phyloP scores from a whole-genome alignment of 257 asterid species.

The Scutellaria minor region DNA sequence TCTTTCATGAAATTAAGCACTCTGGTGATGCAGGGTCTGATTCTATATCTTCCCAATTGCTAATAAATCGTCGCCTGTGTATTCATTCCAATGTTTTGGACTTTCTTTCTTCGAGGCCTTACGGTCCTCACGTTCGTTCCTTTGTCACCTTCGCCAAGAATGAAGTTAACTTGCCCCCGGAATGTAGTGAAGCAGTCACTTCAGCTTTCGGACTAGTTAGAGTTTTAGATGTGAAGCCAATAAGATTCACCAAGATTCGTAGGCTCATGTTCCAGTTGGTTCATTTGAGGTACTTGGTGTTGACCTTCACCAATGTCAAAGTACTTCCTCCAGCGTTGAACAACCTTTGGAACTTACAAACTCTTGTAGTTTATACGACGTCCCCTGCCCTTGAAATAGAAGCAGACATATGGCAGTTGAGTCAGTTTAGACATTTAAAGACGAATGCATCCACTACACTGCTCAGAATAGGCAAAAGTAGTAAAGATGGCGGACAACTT shows the following conservation, averaged over 20 bases:
- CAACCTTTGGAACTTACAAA: conserved; percentile 38
- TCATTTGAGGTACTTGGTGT: conserved; percentile 39
- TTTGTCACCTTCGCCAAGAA: conserved; percentile 1
- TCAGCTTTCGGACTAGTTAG: conserved; percentile 40
- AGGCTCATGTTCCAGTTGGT: conserved; percentile 25
- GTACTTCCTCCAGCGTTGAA: conserved; percentile 35
- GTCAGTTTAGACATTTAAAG: conserved; percentile 35
- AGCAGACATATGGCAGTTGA: conserved; percentile 36
- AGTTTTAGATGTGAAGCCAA: conserved; percentile 40
- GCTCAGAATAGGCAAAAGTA: not conserved
- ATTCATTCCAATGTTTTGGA: not conserved
- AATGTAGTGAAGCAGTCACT: conserved; percentile 26
- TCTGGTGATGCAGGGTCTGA: not conserved
- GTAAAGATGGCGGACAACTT: conserved; percentile 25
- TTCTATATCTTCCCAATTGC: not conserved
- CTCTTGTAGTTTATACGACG: conserved; percentile 47
- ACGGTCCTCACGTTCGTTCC: not conserved
- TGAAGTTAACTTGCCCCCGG: not conserved
- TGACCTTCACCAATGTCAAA: conserved; percentile 16
- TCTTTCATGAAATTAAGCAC: conserved; percentile 14
- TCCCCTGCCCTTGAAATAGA: conserved; percentile 42
- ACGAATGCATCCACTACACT: conserved; percentile 34
- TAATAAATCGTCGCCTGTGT: conserved; percentile 17
- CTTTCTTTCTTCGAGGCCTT: not conserved
- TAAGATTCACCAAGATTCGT: conserved; percentile 37